Base-by-base conservation (phyloP, 768 basidiomycete species). In the Mycena crocata region DNA sequence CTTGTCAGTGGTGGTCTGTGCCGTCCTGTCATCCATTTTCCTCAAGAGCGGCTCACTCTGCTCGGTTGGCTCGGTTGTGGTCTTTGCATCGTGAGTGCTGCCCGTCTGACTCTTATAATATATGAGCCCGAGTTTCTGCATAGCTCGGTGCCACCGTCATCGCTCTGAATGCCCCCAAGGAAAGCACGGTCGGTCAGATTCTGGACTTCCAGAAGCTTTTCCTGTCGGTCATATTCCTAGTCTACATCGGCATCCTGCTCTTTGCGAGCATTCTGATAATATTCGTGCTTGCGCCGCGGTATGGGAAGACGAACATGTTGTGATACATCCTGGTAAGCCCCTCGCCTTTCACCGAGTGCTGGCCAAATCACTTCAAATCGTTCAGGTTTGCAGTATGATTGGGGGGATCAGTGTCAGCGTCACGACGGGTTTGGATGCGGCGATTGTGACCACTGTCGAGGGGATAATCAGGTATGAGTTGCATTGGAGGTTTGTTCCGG, bases 31-130 rank as follows among this genome's bases (percentile, higher is more conserved):
- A 5, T 95, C 94, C 35, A 83, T 96, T 68, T 93, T 98, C 82
- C 90, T 99, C 70, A 89, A 54, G 97, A 98, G 77, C 93, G 85
- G 57, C 87, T 99, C 37, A 93, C 90, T 32, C 93, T 98, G 79
- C 97, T 99, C 74, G 97, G 97, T 50, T 98, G 96, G 95, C 84
- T 98, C 68, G 96, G 95, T 21, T 97, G 95, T 77, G 87, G 82
- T 17, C 85, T 98, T 19, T 98, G 95, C 80, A 94, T 99, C 72
- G 46, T 59, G 48, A 23, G 46, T 59, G 3, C 15, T 7, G 7
- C 3, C 6, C 40, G 1, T 23, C 40, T 19, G 8, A 5, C 1
- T 45, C 7, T 12, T 17, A 35, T 24, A 12, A 34, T n/a, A 24
- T 12, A 3, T 5, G 37, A 12, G 3, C 12, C 17, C 9, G 15